Conservation (phyloP, 2,329 filamentous ascomycete genomes). For the Penicillium sp. region DNA sequence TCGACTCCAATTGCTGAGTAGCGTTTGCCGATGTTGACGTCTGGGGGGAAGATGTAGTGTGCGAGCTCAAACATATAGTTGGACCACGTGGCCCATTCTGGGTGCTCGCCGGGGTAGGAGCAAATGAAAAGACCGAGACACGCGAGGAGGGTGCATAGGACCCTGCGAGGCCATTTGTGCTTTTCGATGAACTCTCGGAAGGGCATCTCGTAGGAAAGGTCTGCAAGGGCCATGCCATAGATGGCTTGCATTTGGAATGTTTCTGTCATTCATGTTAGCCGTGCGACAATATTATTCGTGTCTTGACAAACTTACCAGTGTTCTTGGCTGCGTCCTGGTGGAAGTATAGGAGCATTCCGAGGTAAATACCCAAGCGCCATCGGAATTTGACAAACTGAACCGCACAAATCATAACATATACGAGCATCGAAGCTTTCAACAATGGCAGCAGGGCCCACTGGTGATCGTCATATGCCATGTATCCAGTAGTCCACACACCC, state of each 20-base stretch:
- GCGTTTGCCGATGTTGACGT: conserved; percentile 45
- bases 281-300: neutral
- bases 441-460: conserved; percentile 57
- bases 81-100: conserved; percentile 54
- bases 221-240: conserved; percentile 54
- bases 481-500: conserved; percentile 52
- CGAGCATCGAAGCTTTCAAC: conserved; percentile 52
- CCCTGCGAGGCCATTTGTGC: conserved; percentile 41
- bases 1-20: conserved; percentile 52
- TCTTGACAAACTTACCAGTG: conserved; percentile 43
- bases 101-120: conserved; percentile 52
- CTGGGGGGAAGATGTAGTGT: conserved; percentile 49
- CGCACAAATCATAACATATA: conserved; percentile 51
- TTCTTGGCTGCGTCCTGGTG: conserved; percentile 47
- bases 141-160: conserved; percentile 41
- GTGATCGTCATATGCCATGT: conserved; percentile 55
- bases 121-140: conserved; percentile 49
- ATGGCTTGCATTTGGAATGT: conserved; percentile 56
- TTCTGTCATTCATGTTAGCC: conserved; percentile 35
- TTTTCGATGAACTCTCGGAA: conserved; percentile 49
- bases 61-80: conserved; percentile 42
- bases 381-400: conserved; percentile 47
- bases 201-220: conserved; percentile 49
- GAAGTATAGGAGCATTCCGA: conserved; percentile 51
- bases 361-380: conserved; percentile 48